Base-by-base conservation (phyloP, 352 stramenopile genomes). In the Phytophthora syringae region DNA sequence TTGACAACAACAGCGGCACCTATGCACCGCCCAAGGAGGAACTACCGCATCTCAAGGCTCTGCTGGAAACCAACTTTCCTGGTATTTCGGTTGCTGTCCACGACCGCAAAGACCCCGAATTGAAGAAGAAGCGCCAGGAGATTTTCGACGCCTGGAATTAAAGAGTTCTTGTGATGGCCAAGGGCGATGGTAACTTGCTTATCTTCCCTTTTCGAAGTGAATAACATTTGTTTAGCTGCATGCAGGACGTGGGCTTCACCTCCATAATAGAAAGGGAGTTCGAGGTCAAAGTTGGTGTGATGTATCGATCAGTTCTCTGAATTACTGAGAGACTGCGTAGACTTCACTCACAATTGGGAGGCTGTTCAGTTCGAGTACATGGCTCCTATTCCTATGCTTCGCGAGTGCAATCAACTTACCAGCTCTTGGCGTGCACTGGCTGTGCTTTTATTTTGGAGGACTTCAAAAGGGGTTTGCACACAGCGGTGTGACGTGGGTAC, bases 1-100 rank as follows among this genome's bases (percentile, higher is more conserved):
- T 78, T 39, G 70, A 78, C 65, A 78, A 78, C 52, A 78, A 78
- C 49, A 78, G 70, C 55, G 65, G 70, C 24, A 78, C 70, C 2
- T 78, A 78, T 25, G 65, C 60, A 5, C 64, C 70, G 13, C 65
- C 64, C 0, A 74, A 74, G 53, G 61, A 59, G 22, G 56, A 67
- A 1, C 60, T 78, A 12, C 70, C 70, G 0, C 39, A 69, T 10
- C 60, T 78, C 12, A 67, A 78, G 50, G 47, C 52, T 2, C 15
- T 78, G 3, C 28, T 78, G 1, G 56, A 78, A 32, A 67, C 36
- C 42, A 78, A 78, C 47, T 75, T 78, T 37, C 65, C 65, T 0
- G 65, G 60, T 1, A 78, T 78, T 22, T 65, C 47, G 10, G 54
- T 71, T 20, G 57, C 67, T 21, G 70, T 58, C 0, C 7, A 64